Conservation (phyloP, 441 rosid genomes). For the Viola pubescens region DNA sequence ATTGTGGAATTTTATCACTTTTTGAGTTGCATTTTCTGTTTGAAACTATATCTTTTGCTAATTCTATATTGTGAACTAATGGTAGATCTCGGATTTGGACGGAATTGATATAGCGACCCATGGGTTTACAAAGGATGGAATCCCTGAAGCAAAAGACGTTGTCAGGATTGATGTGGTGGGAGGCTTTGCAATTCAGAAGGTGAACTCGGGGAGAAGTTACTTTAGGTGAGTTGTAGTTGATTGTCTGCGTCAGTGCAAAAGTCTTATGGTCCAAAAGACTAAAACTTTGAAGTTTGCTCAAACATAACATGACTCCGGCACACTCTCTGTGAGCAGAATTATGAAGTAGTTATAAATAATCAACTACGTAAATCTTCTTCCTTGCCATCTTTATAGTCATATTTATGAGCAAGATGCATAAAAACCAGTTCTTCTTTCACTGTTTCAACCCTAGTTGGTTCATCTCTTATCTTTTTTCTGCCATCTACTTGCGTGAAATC, state of each 20-base stretch:
- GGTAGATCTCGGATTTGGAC: constrained; percentile 63
- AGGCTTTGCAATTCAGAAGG: constrained; percentile 88
- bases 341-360: background rate
- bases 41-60: background rate
- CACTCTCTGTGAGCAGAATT: background rate
- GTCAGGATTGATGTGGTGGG: constrained; percentile 80
- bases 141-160: constrained; percentile 58
- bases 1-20: constrained; percentile 8
- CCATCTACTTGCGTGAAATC: no score
- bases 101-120: constrained; percentile 45
- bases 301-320: background rate
- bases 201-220: constrained; percentile 62
- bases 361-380: background rate
- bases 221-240: constrained; percentile 45
- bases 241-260: background rate
- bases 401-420: no score
- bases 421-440: no score
- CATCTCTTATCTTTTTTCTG: no score
- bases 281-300: background rate
- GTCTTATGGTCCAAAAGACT: background rate
- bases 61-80: constrained; percentile 12
- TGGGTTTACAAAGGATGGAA: constrained; percentile 43
- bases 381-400: no score
- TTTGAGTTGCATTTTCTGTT: constrained; percentile 9
- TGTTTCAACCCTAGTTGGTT: no score